Conservation (phyloP, 805 yeast genomes). For the Saccharomycopsis malanga region DNA sequence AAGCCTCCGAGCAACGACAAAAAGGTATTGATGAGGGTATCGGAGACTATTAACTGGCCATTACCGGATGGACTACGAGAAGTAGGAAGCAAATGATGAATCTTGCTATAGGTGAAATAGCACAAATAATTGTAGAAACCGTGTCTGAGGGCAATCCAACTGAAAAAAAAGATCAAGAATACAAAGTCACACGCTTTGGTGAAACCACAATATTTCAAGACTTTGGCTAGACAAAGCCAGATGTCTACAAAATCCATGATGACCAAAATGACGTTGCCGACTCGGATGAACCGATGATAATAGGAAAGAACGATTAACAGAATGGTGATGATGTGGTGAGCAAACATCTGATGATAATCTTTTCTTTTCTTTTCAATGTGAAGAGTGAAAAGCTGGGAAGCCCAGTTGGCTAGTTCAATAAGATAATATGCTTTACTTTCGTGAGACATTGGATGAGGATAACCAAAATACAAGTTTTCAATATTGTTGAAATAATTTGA, state of each 20-base stretch:
- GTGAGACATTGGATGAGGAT: slow-evolving; percentile 56
- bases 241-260: slow-evolving; percentile 84
- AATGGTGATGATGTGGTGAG: slow-evolving; percentile 81
- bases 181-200: slow-evolving; percentile 54
- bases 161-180: slow-evolving; percentile 58
- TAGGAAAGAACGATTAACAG: slow-evolving; percentile 64
- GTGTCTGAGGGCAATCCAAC: slow-evolving; percentile 72
- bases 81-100: background rate
- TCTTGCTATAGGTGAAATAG: slow-evolving; percentile 39
- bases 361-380: slow-evolving; percentile 74
- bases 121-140: slow-evolving; percentile 62
- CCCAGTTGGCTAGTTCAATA: slow-evolving; percentile 67
- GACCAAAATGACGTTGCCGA: slow-evolving; percentile 71
- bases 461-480: slow-evolving; percentile 47
- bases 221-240: slow-evolving; percentile 62
- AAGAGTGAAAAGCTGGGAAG: slow-evolving; percentile 70
- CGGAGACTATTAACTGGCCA: slow-evolving; percentile 1
- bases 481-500: slow-evolving; percentile 56
- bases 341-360: slow-evolving; percentile 80
- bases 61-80: background rate
- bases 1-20: slow-evolving; percentile 52
- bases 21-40: slow-evolving; percentile 32
- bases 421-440: slow-evolving; percentile 64
- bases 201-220: slow-evolving; percentile 66
- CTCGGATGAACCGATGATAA: slow-evolving; percentile 58